phyloP scores from a whole-genome alignment of 169 alveolate genomes.

The Cryptosporidium baileyi region DNA sequence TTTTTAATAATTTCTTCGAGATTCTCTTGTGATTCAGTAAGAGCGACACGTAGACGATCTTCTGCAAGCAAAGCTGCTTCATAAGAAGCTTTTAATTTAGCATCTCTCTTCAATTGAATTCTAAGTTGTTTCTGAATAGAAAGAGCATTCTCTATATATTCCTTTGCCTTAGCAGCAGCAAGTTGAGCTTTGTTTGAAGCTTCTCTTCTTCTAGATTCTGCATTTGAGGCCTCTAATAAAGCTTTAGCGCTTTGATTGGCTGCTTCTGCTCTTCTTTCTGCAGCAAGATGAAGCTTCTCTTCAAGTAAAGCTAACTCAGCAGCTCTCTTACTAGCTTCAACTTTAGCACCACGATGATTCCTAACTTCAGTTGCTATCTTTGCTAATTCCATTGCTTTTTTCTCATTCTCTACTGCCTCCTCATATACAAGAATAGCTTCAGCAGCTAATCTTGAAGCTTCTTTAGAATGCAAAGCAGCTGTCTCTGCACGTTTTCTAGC shows the following conservation, averaged over 20 bases:
- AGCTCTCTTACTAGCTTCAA: constrained; percentile 13
- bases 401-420: constrained; percentile 42
- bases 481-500: constrained; percentile 20
- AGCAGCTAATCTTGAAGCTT: constrained; percentile 44
- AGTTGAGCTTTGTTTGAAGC: constrained; percentile 1
- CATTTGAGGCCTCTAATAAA: constrained; percentile 27
- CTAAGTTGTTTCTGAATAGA: constrained; percentile 36
- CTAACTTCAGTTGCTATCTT: constrained; percentile 16
- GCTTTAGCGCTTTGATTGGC: constrained; percentile 34
- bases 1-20: constrained; percentile 12
- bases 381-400: constrained; percentile 51
- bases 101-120: background rate
- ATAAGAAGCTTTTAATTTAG: constrained; percentile 25
- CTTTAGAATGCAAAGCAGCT: constrained; percentile 9
- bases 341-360: constrained; percentile 36
- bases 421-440: constrained; percentile 16
- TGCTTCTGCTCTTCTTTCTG: constrained; percentile 54
- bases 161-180: constrained; percentile 58
- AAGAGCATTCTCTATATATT: background rate
- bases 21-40: constrained; percentile 33
- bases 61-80: constrained; percentile 57
- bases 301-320: constrained; percentile 44
- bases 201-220: constrained; percentile 49
- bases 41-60: constrained; percentile 16
- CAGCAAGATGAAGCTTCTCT: constrained; percentile 2